Evolutionary conservation across 257 asterid species (phyloP).

Genomic region (Scutellaria barbata): DNA sequence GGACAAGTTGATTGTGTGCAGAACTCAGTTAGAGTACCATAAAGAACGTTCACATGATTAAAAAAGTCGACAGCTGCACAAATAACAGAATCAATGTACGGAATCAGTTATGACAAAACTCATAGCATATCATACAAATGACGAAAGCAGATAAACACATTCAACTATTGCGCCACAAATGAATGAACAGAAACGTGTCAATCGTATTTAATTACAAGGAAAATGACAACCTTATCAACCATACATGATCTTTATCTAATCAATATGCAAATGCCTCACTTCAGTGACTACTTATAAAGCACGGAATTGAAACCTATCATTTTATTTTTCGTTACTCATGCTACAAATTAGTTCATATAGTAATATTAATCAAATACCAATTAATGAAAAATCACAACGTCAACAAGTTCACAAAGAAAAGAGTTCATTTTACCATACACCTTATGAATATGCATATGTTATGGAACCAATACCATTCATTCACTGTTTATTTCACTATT

Average conservation of each 20-base stretch:
- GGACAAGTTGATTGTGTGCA: constrained; percentile 61
- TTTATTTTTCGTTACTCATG: neutral
- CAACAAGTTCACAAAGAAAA: neutral
- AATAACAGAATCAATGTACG: constrained; percentile 23
- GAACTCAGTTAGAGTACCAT: constrained; percentile 61
- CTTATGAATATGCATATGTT: neutral
- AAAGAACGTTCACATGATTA: constrained; percentile 52
- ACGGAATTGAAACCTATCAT: neutral
- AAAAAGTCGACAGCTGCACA: constrained; percentile 63
- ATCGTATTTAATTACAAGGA: constrained; percentile 1
- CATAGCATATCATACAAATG: neutral
- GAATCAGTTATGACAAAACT: constrained; percentile 29
- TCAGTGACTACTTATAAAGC: too few species aligned
- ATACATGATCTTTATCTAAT: too few species aligned
- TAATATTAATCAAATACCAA: neutral
- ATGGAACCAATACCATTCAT: constrained; percentile 19
- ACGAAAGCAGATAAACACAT: neutral
- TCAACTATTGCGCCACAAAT: neutral
- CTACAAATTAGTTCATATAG: neutral
- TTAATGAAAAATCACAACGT: too few species aligned
- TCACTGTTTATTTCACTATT: too few species aligned
- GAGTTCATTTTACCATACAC: neutral
- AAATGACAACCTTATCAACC: constrained; percentile 10
- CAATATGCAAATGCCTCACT: too few species aligned
- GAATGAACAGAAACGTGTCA: neutral